Evolutionary conservation across 1,284 basidiomycete species (phyloP).

Genomic region (Phellinidium pouzarii): DNA sequence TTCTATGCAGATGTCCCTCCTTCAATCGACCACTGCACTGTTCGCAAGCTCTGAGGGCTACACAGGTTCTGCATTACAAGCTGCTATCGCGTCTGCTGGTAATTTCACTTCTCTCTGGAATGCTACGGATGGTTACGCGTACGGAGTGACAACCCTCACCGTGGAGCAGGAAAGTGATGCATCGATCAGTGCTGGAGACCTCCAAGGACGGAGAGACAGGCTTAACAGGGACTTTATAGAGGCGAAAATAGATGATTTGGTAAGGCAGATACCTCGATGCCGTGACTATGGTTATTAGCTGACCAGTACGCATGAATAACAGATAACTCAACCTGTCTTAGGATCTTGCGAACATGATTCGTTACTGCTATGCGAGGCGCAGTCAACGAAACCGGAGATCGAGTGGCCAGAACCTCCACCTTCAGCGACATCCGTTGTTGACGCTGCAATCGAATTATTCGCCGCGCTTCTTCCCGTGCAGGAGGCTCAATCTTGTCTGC

Average conservation of each 20-base stretch:
- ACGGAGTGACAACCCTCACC: conserved; percentile 79
- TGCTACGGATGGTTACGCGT: conserved; percentile 83
- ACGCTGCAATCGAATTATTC: conserved; percentile 86
- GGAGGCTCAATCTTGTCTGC: conserved; percentile 60
- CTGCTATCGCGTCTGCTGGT: conserved; percentile 86
- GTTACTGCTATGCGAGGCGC: conserved; percentile 62
- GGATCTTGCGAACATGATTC: conserved; percentile 86
- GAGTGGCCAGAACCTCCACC: conserved; percentile 61
- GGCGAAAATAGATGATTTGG: conserved; percentile 67
- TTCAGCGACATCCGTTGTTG: conserved; percentile 78
- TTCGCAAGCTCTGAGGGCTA: conserved; percentile 84
- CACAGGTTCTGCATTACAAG: conserved; percentile 80
- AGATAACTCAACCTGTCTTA: conserved; percentile 77
- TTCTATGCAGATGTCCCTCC: conserved; percentile 68
- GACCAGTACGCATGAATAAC: conserved; percentile 4
- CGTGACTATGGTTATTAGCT: neutral
- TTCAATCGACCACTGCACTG: conserved; percentile 80
- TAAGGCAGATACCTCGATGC: conserved; percentile 30
- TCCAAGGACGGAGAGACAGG: conserved; percentile 42
- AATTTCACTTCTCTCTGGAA: conserved; percentile 86
- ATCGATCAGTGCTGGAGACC: conserved; percentile 28
- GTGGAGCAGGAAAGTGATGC: conserved; percentile 37
- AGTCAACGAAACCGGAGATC: conserved; percentile 37
- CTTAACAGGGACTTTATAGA: conserved; percentile 77
- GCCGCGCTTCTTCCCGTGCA: conserved; percentile 75